Evolutionary conservation across 2,329 filamentous ascomycete genomes (phyloP).

Genomic region (Zymoseptoria brevis): DNA sequence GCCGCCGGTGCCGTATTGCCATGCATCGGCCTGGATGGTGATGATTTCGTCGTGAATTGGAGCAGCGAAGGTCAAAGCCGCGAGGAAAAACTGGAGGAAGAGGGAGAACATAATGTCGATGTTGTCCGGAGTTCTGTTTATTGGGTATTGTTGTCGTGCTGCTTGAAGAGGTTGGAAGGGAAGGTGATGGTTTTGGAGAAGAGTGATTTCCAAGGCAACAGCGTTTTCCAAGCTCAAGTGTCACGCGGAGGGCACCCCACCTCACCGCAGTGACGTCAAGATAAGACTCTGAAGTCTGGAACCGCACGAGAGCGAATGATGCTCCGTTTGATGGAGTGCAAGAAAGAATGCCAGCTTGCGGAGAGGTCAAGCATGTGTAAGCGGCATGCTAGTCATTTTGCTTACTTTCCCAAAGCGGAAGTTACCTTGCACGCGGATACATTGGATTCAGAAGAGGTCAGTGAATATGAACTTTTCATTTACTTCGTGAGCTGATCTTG

Average conservation of each 20-base stretch:
- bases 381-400: neutral
- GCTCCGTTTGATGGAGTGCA: neutral
- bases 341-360: neutral
- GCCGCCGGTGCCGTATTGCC: constrained; percentile 55
- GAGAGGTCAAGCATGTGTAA: neutral
- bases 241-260: neutral
- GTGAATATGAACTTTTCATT: neutral
- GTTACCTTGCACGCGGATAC: neutral
- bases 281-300: neutral
- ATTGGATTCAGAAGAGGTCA: too few species aligned
- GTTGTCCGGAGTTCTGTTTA: neutral
- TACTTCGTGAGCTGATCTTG: neutral
- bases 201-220: neutral
- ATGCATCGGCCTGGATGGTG: constrained; percentile 38
- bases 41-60: constrained; percentile 18
- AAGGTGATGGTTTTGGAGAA: neutral
- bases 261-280: neutral
- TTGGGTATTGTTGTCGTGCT: neutral
- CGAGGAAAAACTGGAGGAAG: constrained; percentile 48
- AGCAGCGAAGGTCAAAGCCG: constrained; percentile 44
- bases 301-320: neutral
- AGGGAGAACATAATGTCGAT: constrained; percentile 29
- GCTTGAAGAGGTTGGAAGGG: too few species aligned
- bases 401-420: neutral
- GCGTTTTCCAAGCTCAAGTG: neutral